Evolutionary conservation across 495 filamentous ascomycete species (phyloP), one percentile per base, ranked within the genome.

Genomic region (Choiromyces venosus): DNA sequence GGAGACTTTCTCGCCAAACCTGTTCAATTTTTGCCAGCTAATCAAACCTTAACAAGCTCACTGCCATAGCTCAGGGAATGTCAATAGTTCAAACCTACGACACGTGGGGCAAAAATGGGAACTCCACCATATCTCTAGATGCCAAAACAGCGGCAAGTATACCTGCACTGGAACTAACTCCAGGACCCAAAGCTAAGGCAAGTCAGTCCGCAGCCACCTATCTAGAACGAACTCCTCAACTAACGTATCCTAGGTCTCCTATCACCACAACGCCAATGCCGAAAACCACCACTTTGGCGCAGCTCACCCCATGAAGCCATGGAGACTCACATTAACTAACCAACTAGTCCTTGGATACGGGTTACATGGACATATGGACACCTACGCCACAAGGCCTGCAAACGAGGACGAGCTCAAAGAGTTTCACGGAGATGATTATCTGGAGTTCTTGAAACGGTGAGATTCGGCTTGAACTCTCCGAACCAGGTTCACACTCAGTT

Each of bases 291-390:
- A 99, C 82, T 99, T 99, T 80, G 95, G 95, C 73, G 90, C 90
- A 80, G 90, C 90, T 25, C 95, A 99, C 84, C 95, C 95, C 21
- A 99, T 99, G 95, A 99, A 99, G 80, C 95, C 95, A 72, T 98
- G 94, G 94, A 91, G 95, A 21, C 86, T 99, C 73, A 97, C 93
- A 16, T 88, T 99, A 61, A 95, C 95, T 72, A 99, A 99, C 82
- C 90, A 94, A 81, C 87, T 99, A 46, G 92, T 99, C 65, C 88
- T 95, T 77, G 88, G 92, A 4, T 98, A 98, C 83, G 96, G 95
- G 73, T 92, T 99, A 88, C 92, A 96, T 80, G 89, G 92, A 73
- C 93, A 93, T 69, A 97, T 99, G 95, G 94, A 97, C 82, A 89
- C 92, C 73, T 96, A 95, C 85, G 84, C 89, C 69, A 88, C 94